A percentile compares a stretch with the other conserved stretches of the same genome.
phyloP scores from a whole-genome alignment of 2,329 filamentous ascomycete genomes.

The Ceratocystiopsis sp. region DNA sequence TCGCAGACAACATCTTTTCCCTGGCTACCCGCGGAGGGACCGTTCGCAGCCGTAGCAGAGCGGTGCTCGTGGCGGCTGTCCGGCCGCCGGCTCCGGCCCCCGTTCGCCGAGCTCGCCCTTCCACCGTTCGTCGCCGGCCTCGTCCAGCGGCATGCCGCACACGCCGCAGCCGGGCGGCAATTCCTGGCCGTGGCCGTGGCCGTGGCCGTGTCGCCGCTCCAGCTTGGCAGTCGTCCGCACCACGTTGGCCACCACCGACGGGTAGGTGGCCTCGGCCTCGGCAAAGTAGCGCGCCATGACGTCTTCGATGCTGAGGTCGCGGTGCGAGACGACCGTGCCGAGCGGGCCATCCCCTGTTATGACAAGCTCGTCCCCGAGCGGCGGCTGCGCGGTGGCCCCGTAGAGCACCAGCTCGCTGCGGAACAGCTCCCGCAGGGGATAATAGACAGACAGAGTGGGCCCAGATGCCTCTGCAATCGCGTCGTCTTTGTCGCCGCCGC shows the following conservation, averaged over 20 bases:
- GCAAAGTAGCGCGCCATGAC: slow-evolving; percentile 81
- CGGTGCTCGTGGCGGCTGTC: slow-evolving; percentile 14
- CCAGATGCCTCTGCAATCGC: too few relatives aligned
- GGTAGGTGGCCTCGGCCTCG: slow-evolving; percentile 70
- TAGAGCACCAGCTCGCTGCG: slow-evolving; percentile 64
- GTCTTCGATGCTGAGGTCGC: slow-evolving; percentile 75
- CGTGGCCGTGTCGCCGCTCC: slow-evolving; percentile 19
- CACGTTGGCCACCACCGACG: slow-evolving; percentile 87
- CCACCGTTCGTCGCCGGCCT: slow-evolving; percentile 45
- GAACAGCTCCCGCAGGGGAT: slow-evolving; percentile 71
- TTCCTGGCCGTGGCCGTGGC: slow-evolving; percentile 5
- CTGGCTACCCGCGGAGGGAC: slow-evolving; percentile 33
- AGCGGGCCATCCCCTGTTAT: background rate
- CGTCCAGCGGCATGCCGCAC: slow-evolving; percentile 51
- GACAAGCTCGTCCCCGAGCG: slow-evolving; percentile 20
- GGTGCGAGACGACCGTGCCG: slow-evolving; percentile 39
- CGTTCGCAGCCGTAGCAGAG: slow-evolving; percentile 63
- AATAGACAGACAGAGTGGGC: slow-evolving; percentile 36
- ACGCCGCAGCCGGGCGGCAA: slow-evolving; percentile 35
- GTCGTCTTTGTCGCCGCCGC: background rate
- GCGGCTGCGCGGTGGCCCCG: slow-evolving; percentile 32
- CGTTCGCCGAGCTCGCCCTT: slow-evolving; percentile 39
- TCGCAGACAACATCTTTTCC: too few relatives aligned
- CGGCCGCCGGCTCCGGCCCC: slow-evolving; percentile 5
- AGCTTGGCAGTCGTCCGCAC: slow-evolving; percentile 83